These are phyloP conservation scores for Elongisporangium anandrum DNA, from an alignment of 352 stramenopile genomes.

Conservation along the genomic window DNA sequence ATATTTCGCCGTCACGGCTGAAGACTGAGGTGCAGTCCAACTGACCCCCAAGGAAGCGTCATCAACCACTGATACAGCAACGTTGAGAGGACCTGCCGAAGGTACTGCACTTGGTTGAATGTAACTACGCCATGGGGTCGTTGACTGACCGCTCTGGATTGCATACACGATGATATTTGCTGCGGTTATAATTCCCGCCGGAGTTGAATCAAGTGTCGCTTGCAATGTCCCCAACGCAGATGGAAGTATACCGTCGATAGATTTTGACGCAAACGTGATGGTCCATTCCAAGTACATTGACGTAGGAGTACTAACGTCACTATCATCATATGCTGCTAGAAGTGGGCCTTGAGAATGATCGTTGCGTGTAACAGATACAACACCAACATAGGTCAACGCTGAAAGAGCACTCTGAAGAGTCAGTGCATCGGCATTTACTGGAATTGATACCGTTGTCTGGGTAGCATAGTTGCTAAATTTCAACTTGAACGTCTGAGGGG, in stretches of 20 bases:
- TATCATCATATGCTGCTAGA: conserved; percentile 39
- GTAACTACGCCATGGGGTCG: conserved; percentile 4
- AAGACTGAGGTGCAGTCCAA: conserved; percentile 37
- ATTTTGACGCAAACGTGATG: conserved; percentile 67
- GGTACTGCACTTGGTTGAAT: conserved; percentile 37
- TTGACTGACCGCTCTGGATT: conserved; percentile 18
- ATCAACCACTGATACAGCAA: conserved; percentile 62
- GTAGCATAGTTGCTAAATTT: conserved; percentile 48
- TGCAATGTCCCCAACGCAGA: conserved; percentile 40
- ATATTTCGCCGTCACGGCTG: conserved; percentile 39
- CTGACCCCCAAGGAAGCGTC: conserved; percentile 55
- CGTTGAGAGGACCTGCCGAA: conserved; percentile 38
- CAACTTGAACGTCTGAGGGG: conserved; percentile 49
- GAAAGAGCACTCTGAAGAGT: conserved; percentile 54
- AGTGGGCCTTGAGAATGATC: conserved; percentile 53
- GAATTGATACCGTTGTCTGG: conserved; percentile 28
- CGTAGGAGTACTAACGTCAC: conserved; percentile 27
- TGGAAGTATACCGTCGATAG: conserved; percentile 40
- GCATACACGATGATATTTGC: conserved; percentile 27
- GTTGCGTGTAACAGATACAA: conserved; percentile 47
- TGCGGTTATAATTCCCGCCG: conserved; percentile 10
- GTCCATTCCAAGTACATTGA: conserved; percentile 62
- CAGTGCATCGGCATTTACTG: conserved; percentile 41
- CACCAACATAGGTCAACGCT: conserved; percentile 37
- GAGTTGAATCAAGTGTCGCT: conserved; percentile 19